Evolutionary conservation across 305 asterid genomes (phyloP), one percentile per base, ranked within the genome.

Genomic region (Solanum hybrid): DNA sequence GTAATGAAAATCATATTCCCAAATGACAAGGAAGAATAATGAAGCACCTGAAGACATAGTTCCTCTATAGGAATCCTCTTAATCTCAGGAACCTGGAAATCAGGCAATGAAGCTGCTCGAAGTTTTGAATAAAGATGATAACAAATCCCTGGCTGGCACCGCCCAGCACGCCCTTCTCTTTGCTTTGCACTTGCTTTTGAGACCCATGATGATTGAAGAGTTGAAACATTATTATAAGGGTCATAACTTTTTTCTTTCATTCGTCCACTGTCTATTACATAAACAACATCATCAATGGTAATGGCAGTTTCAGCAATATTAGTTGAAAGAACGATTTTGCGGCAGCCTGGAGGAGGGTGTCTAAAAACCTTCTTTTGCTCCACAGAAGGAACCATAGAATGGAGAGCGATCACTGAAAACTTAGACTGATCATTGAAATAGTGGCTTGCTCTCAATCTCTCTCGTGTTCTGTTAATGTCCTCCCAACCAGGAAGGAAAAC

Each of bases 401-500:
- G 99, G 68, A 98, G 96, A 91, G 97, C 37, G 51, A 97, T 89
- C 26, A 98, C 89, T 75, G 93, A 29, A 90, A 95, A 98, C 90
- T 93, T 96, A 22, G 97, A 93, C 5, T 94, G 79, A 88, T 98
- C 95, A 41, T 90, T 94, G 91, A 97, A 98, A 90, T 92, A 95
- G 36, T 96, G 95, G 91, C 94, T 95, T 38, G 95, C 89, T 68
- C 87, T 93, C 90, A 98, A 93, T 88, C 93, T 92, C 38, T 96
- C 97, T 32, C 98, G 94, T 68, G 95, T 94, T 91, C 92, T 93
- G 79, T 92, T 95, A 92, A 98, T 98, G 89, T 97, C 99, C 89
- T 97, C 99, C 99, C 99, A 98, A 76, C 99, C 99, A 10, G 98
- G 98, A 91, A 98, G 97, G 92, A 98, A 98, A 90, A 98, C 93